Base-by-base conservation (phyloP, 768 basidiomycete genomes). In the Sistotremastrum suecicum region DNA sequence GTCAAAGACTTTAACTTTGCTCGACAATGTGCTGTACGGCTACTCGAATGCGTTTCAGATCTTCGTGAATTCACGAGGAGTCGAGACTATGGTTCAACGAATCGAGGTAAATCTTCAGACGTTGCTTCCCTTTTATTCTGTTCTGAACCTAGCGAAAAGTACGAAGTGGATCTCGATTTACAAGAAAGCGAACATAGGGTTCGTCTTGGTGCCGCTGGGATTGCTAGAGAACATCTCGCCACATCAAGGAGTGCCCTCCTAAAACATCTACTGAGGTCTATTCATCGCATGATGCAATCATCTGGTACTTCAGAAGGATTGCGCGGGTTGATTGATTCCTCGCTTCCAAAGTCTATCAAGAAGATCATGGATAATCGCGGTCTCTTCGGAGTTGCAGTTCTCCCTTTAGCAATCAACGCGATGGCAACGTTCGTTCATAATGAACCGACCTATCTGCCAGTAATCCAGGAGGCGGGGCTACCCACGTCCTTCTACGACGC, bases 391-490 rank as follows among this genome's bases (percentile, higher is more conserved):
- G 74, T 89, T 1, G 83, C 77, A 52, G 75, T 97, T 43, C 75
- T 92, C 39, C 83, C 88, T 48, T 10, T 50, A 87, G 90, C 87
- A 4, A 87, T 92, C 67, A 90, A 92, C 59, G 83, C 91, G 56
- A 88, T 95, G 80, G 80, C 90, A 9, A 90, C 90, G 0, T 97
- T 97, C 62, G 80, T 98, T 6, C 94, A 99, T 68, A 99, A 98
- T 52, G 95, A 99, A 60, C 95, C 95, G 5, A 97, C 92, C 0
- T 95, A 89, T 10, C 66, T 99, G 47, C 68, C 78, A 2, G 81
- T 94, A 45, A 83, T 99, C 20, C 95, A 99, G 62, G 95, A 99
- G 61, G 74, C 79, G 30, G 78, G 82, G 4, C 63, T 99, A 3
- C 95, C 95, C 0, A 85, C 90, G 54, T 73, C 78, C 0, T 89